Evolutionary conservation across 345 rosid genomes (phyloP), one percentile per base, ranked within the genome.

Genomic region (Camelina sativa): DNA sequence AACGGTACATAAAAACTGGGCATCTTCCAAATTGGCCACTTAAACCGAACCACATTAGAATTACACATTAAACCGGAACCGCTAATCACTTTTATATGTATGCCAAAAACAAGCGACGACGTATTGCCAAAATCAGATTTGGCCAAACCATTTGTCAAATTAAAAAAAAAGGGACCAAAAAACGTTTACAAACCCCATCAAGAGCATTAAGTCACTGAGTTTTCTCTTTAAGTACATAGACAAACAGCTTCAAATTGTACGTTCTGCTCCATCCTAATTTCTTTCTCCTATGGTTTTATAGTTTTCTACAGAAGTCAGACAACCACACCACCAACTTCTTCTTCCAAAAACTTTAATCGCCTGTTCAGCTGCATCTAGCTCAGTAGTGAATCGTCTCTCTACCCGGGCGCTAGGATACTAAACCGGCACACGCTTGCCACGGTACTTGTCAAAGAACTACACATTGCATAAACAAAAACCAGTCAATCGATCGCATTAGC

Each of bases 401-500:
- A 38, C 25, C 20, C 7, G 59, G 35, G 52, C 4, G 52, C 4
- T 19, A 41, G n/a, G 20, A 44, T 20, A 60, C 65, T 78, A 78
- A 37, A 78, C 77, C 0, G 81, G 81, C 52, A 78, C 81, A 66
- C 81, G 77, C 62, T 72, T 78, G 25, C 81, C 81, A n/a, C 77
- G 77, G 59, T 78, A 78, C 77, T 78, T 78, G 77, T 78, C 81
- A 65, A 78, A 78, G 77, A 78, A 78, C 81, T 78, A 50, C 56
- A 40, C 63, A 77, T 66, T 35, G 7, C 28, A 57, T 50, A 15
- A 37, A 47, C 55, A 23, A 71, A 53, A 62, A 37, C 16, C 8
- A 59, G 52, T 38, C 50, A 44, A 64, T 30, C 41, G 38, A 56
- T 32, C 44, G 11, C 46, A 51, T 51, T 4, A 37, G 38, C 3